Conservation (phyloP, 2,329 filamentous ascomycete genomes). For the Apiospora rasikravindrae region DNA sequence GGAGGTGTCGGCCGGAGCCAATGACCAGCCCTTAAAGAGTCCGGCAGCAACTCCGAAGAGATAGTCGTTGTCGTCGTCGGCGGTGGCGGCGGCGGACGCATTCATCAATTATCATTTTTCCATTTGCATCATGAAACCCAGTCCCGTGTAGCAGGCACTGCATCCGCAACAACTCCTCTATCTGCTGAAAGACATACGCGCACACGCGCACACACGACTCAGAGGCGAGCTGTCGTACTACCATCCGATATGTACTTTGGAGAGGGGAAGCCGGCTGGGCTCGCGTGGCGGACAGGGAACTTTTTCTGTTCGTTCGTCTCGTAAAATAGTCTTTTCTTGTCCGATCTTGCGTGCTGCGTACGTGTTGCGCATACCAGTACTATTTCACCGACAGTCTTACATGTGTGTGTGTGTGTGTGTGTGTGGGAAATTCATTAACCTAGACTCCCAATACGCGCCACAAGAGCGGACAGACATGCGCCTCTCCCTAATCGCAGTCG, state of each 20-base stretch:
- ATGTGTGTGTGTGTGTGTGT: neutral
- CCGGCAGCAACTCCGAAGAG: neutral
- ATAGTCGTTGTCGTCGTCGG: neutral
- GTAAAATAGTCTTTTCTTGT: neutral
- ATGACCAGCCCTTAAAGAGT: neutral
- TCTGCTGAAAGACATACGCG: neutral
- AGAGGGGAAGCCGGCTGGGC: neutral
- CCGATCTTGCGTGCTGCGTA: neutral
- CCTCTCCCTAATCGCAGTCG: neutral
- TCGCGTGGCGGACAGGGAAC: slow-evolving; percentile 12
- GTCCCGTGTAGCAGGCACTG: neutral
- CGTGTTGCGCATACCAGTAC: neutral
- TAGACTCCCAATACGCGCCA: neutral
- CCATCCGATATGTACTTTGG: neutral
- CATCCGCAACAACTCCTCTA: neutral
- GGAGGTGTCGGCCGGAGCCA: neutral
- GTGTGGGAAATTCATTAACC: neutral
- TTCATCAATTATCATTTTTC: neutral
- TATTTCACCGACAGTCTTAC: slow-evolving; percentile 10
- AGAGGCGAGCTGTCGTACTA: slow-evolving; percentile 2
- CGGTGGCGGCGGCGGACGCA: neutral
- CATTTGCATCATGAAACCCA: neutral
- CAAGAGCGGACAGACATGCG: neutral
- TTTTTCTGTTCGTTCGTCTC: neutral
- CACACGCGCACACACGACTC: neutral